phyloP scores from a whole-genome alignment of 2,329 filamentous ascomycete species.

The Penicillium oxalicum region DNA sequence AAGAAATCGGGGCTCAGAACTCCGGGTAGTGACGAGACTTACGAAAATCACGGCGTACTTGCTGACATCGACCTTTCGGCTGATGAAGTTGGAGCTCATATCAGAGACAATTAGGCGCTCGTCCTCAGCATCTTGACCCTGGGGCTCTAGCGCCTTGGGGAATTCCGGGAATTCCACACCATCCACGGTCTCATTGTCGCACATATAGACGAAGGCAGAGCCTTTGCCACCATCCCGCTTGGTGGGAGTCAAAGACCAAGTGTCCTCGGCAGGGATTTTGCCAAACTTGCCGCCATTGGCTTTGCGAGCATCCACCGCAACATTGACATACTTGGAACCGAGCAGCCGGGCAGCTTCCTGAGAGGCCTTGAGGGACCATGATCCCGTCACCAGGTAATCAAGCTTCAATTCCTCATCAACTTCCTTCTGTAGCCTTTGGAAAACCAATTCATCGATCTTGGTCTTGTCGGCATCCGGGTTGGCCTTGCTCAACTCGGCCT shows the following conservation, averaged over 20 bases:
- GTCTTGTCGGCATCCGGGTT: slow-evolving; percentile 42
- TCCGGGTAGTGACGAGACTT: slow-evolving; percentile 13
- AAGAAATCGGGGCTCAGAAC: too few species aligned
- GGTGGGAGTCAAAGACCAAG: slow-evolving; percentile 65
- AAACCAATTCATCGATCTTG: slow-evolving; percentile 51
- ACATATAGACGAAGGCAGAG: slow-evolving; percentile 73
- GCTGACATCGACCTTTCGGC: slow-evolving; percentile 65
- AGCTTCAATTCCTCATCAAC: slow-evolving; percentile 67
- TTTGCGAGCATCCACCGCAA: slow-evolving; percentile 62
- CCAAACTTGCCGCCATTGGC: slow-evolving; percentile 76
- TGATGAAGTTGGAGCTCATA: slow-evolving; percentile 92
- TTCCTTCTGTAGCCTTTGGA: slow-evolving; percentile 56
- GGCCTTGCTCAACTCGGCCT: slow-evolving; percentile 46
- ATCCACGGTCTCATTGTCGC: slow-evolving; percentile 75
- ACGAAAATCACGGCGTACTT: slow-evolving; percentile 86
- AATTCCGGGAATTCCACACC: slow-evolving; percentile 80
- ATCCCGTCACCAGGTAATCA: slow-evolving; percentile 86
- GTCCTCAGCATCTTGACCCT: slow-evolving; percentile 52
- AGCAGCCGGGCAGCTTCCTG: slow-evolving; percentile 75
- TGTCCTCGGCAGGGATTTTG: slow-evolving; percentile 67
- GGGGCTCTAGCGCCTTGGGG: slow-evolving; percentile 58
- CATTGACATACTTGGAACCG: slow-evolving; percentile 69
- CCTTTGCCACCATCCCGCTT: slow-evolving; percentile 49
- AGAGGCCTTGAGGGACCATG: slow-evolving; percentile 83
- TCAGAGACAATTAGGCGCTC: slow-evolving; percentile 78